Evolutionary conservation across 2,329 filamentous ascomycete genomes (phyloP), one percentile per base, ranked within the genome.

Genomic region (Aspergillus fumigatiaffinis): DNA sequence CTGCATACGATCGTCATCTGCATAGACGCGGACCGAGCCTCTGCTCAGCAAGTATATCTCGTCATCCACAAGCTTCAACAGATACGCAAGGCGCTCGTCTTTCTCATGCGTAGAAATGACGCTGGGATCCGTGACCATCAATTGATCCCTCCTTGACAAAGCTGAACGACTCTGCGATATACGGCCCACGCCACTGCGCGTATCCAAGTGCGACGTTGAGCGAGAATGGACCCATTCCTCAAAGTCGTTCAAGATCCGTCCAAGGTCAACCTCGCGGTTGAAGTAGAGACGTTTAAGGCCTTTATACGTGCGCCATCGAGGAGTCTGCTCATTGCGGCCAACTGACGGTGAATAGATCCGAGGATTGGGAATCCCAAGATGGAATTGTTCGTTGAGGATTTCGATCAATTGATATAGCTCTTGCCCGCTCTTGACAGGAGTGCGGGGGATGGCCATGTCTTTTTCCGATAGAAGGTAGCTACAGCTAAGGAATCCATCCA

Each of bases 361-460:
- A 1, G 62, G 64, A 46, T 67, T 67, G 2, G 70, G 71, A 6
- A 77, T 71, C 14, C 72, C 65, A 2, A 77, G 62, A 2, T 63
- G 65, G 60, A 70, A 78, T 32, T 63, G 57, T 2, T 64, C 52
- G 60, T 76, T 78, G 42, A 78, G 62, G 3, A 52, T 29, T 28
- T 71, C 59, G 50, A 77, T 68, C 9, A 71, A 56, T 8, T 63
- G 51, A 20, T 63, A 53, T 44, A 73, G 61, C 35, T 65, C 62
- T 32, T 60, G 48, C n/a, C 65, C 66, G 38, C 55, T 65, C 32
- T 58, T 65, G 12, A 61, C 52, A 32, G 70, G 68, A 20, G 69
- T 72, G n/a, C 44, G 54, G n/a, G 59, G 54, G 26, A 41, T 25
- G 23, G 47, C 28, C 60, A 63, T 62, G n/a, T 23, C 44, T 23